A percentile compares a stretch with the other conserved stretches of the same genome.
Conservation (phyloP, 441 rosid genomes). For the Mallotus repandus region DNA sequence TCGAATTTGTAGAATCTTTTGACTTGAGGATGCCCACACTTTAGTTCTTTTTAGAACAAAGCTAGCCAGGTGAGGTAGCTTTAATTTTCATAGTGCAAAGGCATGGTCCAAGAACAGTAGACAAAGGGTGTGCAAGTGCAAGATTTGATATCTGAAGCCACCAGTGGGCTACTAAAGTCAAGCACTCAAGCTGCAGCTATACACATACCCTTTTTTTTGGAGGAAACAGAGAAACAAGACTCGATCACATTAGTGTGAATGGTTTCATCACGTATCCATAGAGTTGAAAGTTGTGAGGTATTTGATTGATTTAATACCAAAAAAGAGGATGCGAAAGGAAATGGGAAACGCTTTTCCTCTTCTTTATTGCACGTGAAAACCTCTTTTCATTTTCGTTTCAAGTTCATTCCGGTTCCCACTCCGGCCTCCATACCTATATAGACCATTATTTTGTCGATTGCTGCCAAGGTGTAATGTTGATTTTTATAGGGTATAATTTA, state of each 20-base stretch:
- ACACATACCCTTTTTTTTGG: neutral
- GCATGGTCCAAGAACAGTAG: constrained; percentile 1
- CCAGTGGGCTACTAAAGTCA: neutral
- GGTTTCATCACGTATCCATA: neutral
- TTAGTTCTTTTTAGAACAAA: neutral
- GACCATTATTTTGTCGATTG: too few relatives aligned
- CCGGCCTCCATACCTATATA: neutral
- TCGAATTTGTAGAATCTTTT: constrained; percentile 12
- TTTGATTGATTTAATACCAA: too few relatives aligned
- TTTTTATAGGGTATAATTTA: too few relatives aligned
- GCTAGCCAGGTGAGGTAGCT: neutral
- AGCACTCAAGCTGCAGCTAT: neutral
- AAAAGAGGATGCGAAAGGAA: neutral
- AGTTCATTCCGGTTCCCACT: neutral
- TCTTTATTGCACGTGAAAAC: constrained; percentile 5
- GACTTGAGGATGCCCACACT: neutral
- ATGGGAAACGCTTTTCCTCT: neutral
- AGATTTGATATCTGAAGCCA: constrained; percentile 2
- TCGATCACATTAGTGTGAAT: constrained; percentile 1
- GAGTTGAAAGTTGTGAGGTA: constrained; percentile 7
- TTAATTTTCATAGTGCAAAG: neutral
- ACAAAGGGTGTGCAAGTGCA: neutral
- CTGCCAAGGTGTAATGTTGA: too few relatives aligned
- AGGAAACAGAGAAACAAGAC: neutral
- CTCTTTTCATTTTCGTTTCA: too few relatives aligned